Conservation (phyloP, 2,329 filamentous ascomycete species). For the Blastomyces percursus region DNA sequence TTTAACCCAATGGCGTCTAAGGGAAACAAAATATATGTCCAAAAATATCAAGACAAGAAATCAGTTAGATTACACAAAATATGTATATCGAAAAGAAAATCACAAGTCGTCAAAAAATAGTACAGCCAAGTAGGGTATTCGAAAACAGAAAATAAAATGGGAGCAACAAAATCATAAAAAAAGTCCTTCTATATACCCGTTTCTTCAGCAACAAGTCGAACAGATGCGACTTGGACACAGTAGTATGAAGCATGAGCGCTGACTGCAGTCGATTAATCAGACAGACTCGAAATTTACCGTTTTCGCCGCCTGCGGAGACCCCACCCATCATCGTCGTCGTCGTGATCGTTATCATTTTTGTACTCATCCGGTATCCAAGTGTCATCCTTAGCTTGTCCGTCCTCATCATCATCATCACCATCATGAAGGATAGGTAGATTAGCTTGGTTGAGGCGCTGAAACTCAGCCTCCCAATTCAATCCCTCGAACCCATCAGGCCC, state of each 20-base stretch:
- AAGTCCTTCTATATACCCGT: not conserved
- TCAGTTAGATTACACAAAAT: not conserved
- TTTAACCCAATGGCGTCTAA: not conserved
- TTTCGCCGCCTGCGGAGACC: not conserved
- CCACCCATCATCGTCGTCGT: slow-evolving; percentile 1
- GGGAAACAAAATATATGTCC: not conserved
- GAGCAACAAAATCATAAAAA: not conserved
- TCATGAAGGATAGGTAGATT: not conserved
- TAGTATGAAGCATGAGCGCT: not conserved
- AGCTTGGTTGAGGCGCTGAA: slow-evolving; percentile 4
- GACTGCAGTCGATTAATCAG: not conserved
- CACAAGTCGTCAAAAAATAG: not conserved
- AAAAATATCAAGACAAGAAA: not conserved
- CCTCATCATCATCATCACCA: not conserved
- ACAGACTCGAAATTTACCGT: not conserved
- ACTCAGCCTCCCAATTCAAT: slow-evolving; percentile 11
- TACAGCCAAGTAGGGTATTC: not conserved
- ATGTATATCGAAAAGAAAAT: not conserved
- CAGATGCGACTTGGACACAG: not conserved
- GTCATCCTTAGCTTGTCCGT: not conserved
- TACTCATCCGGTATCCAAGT: not conserved
- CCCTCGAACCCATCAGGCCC: slow-evolving; percentile 3
- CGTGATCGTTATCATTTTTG: not conserved
- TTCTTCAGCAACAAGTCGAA: not conserved
- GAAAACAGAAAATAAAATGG: not conserved